Evolutionary conservation across 768 basidiomycete genomes (phyloP), one percentile per base, ranked within the genome.

Genomic region (Phallus indusiatus): DNA sequence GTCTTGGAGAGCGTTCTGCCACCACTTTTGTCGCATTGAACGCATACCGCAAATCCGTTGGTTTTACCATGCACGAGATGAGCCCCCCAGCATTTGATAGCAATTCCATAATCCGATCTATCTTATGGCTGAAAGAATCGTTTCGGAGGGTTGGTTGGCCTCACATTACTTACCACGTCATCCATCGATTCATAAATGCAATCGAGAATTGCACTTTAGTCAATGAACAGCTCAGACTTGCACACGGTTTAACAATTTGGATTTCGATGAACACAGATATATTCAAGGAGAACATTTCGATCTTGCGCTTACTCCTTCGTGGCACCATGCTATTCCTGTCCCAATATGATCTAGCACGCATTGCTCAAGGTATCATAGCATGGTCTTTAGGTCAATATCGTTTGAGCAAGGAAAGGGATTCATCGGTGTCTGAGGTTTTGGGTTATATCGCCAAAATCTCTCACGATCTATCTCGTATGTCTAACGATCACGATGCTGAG

Each of bases 141-240:
- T 69, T 76, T 6, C 69, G 75, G 3, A 68, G 72, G 14, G 75
- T 77, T 18, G 73, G 80, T 47, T 72, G 70, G 22, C 71, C 73
- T n/a, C 80, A 86, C 11, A 82, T 82, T 53, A 82, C 84, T 5
- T 94, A 90, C 68, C 90, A 94, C 61, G 79, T 90, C 56, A 69
- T 91, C 24, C 85, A 87, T 60, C 79, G 81, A 54, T 75, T 95
- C 14, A 82, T 94, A 62, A 77, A 83, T 5, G 76, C 78, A 46
- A 72, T 92, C 9, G 80, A 88, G 60, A 69, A 72, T 10, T 81
- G 83, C 0, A 85, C 85, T 18, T 76, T 96, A 42, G 79, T 95
- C 61, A 89, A 90, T 68, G 91, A 95, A 67, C 90, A 94, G 67
- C 70, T 83, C 46, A 83, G 94, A 12, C 72, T 85, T 28, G 67